These are phyloP conservation scores for Calocybe indica DNA, from an alignment of 768 basidiomycete species.

Conservation along the genomic window DNA sequence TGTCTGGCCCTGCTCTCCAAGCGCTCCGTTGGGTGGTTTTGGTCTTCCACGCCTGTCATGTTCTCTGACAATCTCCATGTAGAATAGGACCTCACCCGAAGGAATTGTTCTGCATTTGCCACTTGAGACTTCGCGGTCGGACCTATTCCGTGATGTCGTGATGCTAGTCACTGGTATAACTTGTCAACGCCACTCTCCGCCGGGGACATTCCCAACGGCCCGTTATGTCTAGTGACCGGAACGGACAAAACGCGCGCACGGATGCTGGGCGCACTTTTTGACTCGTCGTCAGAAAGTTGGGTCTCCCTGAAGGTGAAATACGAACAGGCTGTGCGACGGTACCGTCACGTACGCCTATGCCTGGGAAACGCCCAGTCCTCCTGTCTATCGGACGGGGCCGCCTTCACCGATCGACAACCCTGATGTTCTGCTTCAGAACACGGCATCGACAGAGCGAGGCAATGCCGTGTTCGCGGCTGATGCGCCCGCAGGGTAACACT, in stretches of 20 bases:
- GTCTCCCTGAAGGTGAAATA: slow-evolving; percentile 6
- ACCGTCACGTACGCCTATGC: slow-evolving; percentile 6
- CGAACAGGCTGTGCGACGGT: background rate
- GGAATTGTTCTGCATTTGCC: slow-evolving; percentile 10
- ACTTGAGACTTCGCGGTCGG: too few relatives aligned
- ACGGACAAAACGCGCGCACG: slow-evolving; percentile 13
- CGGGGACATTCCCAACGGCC: slow-evolving; percentile 11
- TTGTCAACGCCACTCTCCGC: slow-evolving; percentile 3
- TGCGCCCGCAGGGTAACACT: slow-evolving; percentile 4
- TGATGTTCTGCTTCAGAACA: slow-evolving; percentile 1
- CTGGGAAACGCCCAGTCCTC: slow-evolving; percentile 9
- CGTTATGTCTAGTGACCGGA: slow-evolving; percentile 15
- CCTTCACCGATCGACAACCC: slow-evolving; percentile 3
- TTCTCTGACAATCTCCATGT: too few relatives aligned
- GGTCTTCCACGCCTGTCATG: too few relatives aligned
- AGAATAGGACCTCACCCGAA: too few relatives aligned
- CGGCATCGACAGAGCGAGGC: slow-evolving; percentile 4
- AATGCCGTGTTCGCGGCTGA: slow-evolving; percentile 5
- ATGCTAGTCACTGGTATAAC: too few relatives aligned
- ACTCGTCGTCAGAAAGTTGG: slow-evolving; percentile 4
- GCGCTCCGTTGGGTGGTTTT: too few relatives aligned
- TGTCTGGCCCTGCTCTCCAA: background rate
- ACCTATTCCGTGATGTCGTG: too few relatives aligned
- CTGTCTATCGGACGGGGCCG: slow-evolving; percentile 9
- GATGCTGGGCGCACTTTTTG: slow-evolving; percentile 10